Evolutionary conservation across 139 green algal genomes (phyloP), one percentile per base, ranked within the genome.

Genomic region (Deuterostichococcus epilithicus): DNA sequence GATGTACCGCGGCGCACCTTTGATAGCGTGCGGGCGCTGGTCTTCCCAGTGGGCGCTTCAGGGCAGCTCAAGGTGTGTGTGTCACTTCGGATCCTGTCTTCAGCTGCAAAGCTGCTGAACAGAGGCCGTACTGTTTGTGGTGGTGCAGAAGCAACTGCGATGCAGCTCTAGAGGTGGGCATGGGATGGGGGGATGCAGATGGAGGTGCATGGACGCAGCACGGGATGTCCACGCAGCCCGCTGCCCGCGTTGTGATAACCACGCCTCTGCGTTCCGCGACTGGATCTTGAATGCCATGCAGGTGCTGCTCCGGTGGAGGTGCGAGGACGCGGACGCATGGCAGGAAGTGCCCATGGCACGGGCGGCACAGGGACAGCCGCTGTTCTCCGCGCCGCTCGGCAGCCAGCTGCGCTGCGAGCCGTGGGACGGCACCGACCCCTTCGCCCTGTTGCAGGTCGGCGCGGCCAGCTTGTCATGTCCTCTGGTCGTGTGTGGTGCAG

Each of bases 21-120:
- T 36, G 33, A 74, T 3, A 58, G 59, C 33, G 63, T 86, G 47
- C 44, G 73, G 13, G 85, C 76, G 1, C 38, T 89, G 63, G 80
- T 89, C 3, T 76, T 85, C 38, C 45, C 79, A 23, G n/a, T 74
- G 28, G n/a, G 5, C 63, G 15, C 13, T 26, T 26, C 13, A 18
- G 45, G 45, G 15, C 45, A 60, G 36, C 38, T 72, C 38, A 68
- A 28, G 38, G 8, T 34, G 35, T 68, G 63, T 23, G 33, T 20
- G 38, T n/a, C n/a, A n/a, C 39, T 37, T 71, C 38, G 33, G 23
- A 37, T 15, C 13, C 5, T 45, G 22, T 47, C 5, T 20, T 36
- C 32, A 30, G 71, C 44, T 13, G 33, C 6, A 38, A 4, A 68
- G 42, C 5, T n/a, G 15, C 36, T 59, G 36, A 10, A 10, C 3